Percentiles rank a stretch among this genome's conserved stretches.
Evolutionary conservation across 495 filamentous ascomycete species (phyloP).

Genomic region (Echria macrotheca): DNA sequence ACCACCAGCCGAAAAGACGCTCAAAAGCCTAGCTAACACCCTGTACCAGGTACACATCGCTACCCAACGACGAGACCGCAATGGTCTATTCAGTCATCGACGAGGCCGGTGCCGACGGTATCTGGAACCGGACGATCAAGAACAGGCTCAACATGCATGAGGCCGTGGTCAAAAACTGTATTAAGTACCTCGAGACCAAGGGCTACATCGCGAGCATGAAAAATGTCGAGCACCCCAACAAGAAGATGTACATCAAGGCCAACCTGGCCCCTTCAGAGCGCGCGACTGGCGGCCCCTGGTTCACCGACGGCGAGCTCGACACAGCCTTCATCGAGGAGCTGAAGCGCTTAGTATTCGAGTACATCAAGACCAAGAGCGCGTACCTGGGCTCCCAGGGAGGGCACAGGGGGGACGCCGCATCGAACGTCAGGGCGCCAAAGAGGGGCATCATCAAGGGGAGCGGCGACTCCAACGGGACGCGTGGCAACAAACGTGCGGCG

Average conservation of each 20-base stretch:
- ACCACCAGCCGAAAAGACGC: background rate
- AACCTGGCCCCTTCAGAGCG: conserved; percentile 74
- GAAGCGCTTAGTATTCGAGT: conserved; percentile 60
- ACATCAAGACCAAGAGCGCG: conserved; percentile 65
- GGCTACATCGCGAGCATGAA: conserved; percentile 54
- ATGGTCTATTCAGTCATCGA: conserved; percentile 84
- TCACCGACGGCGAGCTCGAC: conserved; percentile 73
- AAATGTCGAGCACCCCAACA: conserved; percentile 57
- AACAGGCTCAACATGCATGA: conserved; percentile 71
- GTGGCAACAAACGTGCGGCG: conserved; percentile 39
- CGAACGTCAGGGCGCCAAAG: conserved; percentile 28
- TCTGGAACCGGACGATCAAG: conserved; percentile 81
- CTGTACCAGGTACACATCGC: conserved; percentile 53
- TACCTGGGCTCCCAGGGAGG: conserved; percentile 40
- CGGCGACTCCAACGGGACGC: conserved; percentile 12
- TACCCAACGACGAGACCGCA: conserved; percentile 61
- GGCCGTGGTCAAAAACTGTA: conserved; percentile 62
- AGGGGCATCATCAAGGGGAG: conserved; percentile 40
- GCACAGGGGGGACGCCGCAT: conserved; percentile 14
- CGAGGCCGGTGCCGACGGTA: conserved; percentile 69
- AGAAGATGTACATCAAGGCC: conserved; percentile 81
- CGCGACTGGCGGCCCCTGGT: conserved; percentile 90
- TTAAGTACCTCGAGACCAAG: conserved; percentile 70
- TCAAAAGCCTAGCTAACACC: no score
- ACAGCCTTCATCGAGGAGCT: conserved; percentile 74